Base-by-base conservation (phyloP, 129 eudicot genomes). In the Pittosporum tobira region DNA sequence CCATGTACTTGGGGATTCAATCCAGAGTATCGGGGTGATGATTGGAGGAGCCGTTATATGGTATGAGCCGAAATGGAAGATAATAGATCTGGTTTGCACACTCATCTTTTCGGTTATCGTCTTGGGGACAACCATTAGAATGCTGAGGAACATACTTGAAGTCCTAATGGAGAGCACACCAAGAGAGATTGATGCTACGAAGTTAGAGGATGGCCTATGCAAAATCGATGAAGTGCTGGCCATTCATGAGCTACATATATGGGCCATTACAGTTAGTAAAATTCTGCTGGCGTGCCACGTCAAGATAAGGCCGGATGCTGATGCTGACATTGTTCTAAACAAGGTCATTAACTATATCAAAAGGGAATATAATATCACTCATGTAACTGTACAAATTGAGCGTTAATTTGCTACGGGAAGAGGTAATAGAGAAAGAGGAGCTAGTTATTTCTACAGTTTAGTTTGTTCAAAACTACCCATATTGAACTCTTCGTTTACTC, bases 131-230 rank as follows among this genome's bases (percentile, higher is more conserved):
- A 82, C 88, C 18, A 65, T 82, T 68, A 82, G 68, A 45, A 77
- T 82, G 88, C 21, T 82, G 38, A 62, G 84, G 19, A 76, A 71
- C 51, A 82, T 82, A 15, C 63, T 78, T 51, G 88, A 78, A 36
- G 88, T 82, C 57, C 46, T 82, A 51, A 82, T 82, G 88, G 88
- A 82, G 62, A 82, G 81, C 69, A 78, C 88, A 9, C 88, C 88
- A 0, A 48, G 88, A 52, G 88, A 82, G 61, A 82, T 82, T 1
- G 88, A 82, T 57, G 88, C 88, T 8, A 77, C 88, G 8, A 74
- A 71, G 65, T 66, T 82, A 4, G 76, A 82, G 37, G 56, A 69
- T 19, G 88, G 88, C 14, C 68, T 82, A 9, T 69, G 80, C 15
- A 76, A 82, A 67, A 78, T 82, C 48, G 76, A 74, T 0, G 84